Base-by-base conservation (phyloP, 805 yeast genomes). In the Myxozyma vanderwaltii region DNA sequence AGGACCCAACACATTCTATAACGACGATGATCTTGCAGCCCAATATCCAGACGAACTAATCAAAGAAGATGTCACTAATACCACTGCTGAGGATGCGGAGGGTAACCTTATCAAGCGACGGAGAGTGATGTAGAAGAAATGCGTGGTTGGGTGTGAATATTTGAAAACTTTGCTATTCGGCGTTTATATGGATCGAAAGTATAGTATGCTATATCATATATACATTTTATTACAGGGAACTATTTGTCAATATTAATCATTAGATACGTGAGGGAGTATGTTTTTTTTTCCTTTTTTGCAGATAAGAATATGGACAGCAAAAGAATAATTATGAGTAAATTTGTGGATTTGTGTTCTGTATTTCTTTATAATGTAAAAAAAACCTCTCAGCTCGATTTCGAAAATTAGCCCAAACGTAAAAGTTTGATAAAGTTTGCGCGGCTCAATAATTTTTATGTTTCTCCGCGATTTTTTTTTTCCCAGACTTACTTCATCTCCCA, bases 11-110 rank as follows among this genome's bases (percentile, higher is more conserved):
- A 21, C 27, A 5, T 57, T 51, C 48, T 57, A 51, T 47, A 56
- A 57, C 29, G 56, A 57, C 38, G 60, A 51, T 26, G 36, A 38
- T 24, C 48, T 48, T 23, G 52, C 52, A 2, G 52, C 52, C 31
- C 43, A 41, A 48, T 45, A 44, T 45, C 50, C 56, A 13, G 56
- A 43, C 36, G 56, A 43, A 2, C 19, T 50, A 23, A 50, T 40
- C 27, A 40, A 50, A 40, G 21, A n/a, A n/a, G 52, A 48, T 13
- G 43, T 35, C 10, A 24, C 52, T 15, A 23, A 24, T n/a, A 13
- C 43, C 7, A 23, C 33, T 12, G 43, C 2, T 1, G 33, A 48
- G 15, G 51, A 21, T 10, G 52, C 2, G 2, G 33, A 48, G 26
- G 40, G 31, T n/a, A 15, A 17, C 10, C 27, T 27, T 4, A 44